Percentiles rank a stretch among this genome's conserved stretches.
phyloP scores from a whole-genome alignment of 768 basidiomycete species.

The Russula ochroleuca region DNA sequence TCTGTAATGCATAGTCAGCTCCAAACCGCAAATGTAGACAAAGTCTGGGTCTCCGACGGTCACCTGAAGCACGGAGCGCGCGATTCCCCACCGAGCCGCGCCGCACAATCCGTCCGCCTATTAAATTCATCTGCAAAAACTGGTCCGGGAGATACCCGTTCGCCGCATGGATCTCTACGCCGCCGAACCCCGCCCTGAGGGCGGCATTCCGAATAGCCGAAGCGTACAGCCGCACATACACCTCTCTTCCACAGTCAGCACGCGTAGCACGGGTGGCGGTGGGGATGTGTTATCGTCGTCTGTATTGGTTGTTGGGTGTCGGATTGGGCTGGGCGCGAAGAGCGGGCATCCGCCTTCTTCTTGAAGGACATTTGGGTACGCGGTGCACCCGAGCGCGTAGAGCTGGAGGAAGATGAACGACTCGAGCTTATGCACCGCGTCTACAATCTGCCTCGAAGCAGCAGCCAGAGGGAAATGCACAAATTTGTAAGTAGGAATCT shows the following conservation, averaged over 20 bases:
- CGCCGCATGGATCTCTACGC: constrained; percentile 34
- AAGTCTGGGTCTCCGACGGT: constrained; percentile 27
- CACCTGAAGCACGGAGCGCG: constrained; percentile 40
- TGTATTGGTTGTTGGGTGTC: background rate
- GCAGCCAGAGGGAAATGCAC: background rate
- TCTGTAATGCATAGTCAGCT: constrained; percentile 24
- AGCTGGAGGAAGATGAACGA: constrained; percentile 38
- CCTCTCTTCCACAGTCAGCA: constrained; percentile 31
- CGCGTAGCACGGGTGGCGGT: background rate
- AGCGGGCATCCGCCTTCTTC: constrained; percentile 4
- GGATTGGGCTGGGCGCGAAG: constrained; percentile 4
- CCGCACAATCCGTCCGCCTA: constrained; percentile 43
- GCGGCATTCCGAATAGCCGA: constrained; percentile 39
- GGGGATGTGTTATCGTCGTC: fast-evolving
- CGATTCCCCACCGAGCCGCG: constrained; percentile 47
- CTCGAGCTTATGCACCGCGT: constrained; percentile 36
- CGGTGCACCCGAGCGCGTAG: constrained; percentile 39
- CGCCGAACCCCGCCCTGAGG: constrained; percentile 33
- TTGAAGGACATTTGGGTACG: background rate
- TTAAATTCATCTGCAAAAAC: constrained; percentile 41
- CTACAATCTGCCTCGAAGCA: constrained; percentile 3
- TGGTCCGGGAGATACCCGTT: constrained; percentile 37
- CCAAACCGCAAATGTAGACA: constrained; percentile 34
- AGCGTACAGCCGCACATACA: constrained; percentile 32
- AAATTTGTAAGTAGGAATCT: background rate